Base-by-base conservation (phyloP, 1,284 basidiomycete species). In the Austroboletus niveus region DNA sequence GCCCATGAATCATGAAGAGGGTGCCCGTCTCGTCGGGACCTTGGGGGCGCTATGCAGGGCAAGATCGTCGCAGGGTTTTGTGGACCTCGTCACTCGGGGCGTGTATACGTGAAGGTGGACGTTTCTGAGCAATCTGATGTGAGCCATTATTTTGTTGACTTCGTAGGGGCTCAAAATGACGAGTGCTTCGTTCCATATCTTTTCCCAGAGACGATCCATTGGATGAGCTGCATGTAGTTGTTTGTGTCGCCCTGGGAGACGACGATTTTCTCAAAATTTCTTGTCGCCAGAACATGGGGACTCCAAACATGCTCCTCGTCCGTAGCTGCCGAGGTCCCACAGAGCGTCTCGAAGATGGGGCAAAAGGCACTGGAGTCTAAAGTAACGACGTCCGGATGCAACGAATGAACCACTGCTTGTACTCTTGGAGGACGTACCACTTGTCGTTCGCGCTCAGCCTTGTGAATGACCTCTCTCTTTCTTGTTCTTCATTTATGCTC, bases 121-220 rank as follows among this genome's bases (percentile, higher is more conserved):
- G 14, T 34, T 34, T 14, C 14, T 7, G 32, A 9, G 8, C 8
- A 5, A 34, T 34, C 32, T 9, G 32, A 34, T 9, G 32, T 34
- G 14, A 34, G 70, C 69, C 4, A 81, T 61, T 24, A 81, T 62
- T 36, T 52, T 48, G 43, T 80, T 69, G 39, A 60, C 75, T 51
- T 81, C 79, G 48, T 60, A 70, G 0, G 79, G 76, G 54, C 80
- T 81, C 46, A 79, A 45, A n/a, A 73, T 54, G 29, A 82, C 67
- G 0, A 76, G 55, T 2, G 61, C 52, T 1, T 47, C 45, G 4
- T 41, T 44, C 1, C 12, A 24, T 11, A 32, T 1, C 12, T 43
- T 32, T 40, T 57, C 17, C 51, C 51, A 0, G 74, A 71, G 15
- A 75, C 36, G 27, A 80, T 59, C 79, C 78, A 77, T 39, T 74